Percentiles rank a stretch among this genome's conserved stretches.
Conservation (phyloP, 495 filamentous ascomycete species). For the Hyaloscypha hepaticicola region DNA sequence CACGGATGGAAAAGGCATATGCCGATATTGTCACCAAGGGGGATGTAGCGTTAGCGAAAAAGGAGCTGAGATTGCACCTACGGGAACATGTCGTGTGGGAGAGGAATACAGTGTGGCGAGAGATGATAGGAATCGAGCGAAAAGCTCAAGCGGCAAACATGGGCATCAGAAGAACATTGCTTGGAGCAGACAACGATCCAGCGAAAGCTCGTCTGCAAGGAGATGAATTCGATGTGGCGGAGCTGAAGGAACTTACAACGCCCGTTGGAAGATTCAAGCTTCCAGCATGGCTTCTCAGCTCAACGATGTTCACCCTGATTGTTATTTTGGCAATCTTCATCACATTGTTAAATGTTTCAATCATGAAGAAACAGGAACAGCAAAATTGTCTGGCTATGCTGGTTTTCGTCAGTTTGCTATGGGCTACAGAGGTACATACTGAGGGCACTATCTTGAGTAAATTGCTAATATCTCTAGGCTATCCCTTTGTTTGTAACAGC, state of each 20-base stretch:
- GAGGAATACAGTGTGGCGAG: constrained; percentile 96
- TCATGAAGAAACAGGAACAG: constrained; percentile 83
- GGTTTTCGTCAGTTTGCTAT: constrained; percentile 89
- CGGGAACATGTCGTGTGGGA: constrained; percentile 99
- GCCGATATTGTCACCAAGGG: constrained; percentile 78
- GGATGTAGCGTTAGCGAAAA: constrained; percentile 67
- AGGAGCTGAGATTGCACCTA: constrained; percentile 86
- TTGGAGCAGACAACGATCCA: constrained; percentile 72
- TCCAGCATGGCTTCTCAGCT: constrained; percentile 80
- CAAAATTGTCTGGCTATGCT: constrained; percentile 95
- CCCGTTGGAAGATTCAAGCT: constrained; percentile 74
- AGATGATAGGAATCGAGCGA: constrained; percentile 97
- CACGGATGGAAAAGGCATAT: constrained; percentile 74
- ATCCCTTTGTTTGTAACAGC: constrained; percentile 98
- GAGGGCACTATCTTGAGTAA: background rate
- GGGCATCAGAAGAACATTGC: constrained; percentile 72
- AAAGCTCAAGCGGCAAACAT: constrained; percentile 95
- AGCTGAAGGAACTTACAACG: constrained; percentile 69
- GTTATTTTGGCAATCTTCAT: constrained; percentile 70
- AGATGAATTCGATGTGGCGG: constrained; percentile 61
- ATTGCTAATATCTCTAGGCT: constrained; percentile 51
- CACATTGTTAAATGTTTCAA: constrained; percentile 65
- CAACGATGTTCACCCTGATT: constrained; percentile 76
- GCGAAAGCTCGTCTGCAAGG: constrained; percentile 74
- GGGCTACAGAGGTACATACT: constrained; percentile 84